Base-by-base conservation (phyloP, 352 stramenopile species). In the Blastocystis sp. region DNA sequence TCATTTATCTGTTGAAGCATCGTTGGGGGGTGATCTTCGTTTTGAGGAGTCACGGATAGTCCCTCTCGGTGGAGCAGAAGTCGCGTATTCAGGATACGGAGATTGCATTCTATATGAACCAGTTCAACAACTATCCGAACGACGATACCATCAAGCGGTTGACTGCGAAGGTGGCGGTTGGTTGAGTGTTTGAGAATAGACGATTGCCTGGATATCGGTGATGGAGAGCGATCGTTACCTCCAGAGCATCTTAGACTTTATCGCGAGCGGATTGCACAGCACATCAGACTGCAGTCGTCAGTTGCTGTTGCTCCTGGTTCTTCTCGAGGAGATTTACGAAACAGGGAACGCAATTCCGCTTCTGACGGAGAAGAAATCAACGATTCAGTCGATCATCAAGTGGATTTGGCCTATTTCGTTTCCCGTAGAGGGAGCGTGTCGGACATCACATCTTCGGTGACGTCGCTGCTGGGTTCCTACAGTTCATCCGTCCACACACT, bases 1-100 rank as follows among this genome's bases (percentile, higher is more conserved):
- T 81, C 42, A 81, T 81, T n/a, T 81, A 65, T 64, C 34, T 81
- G 46, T 40, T 81, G 53, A 81, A 64, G 42, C 69, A 81, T 64
- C 48, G 40, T 32, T 81, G 69, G 69, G 7, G 44, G 16, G 69
- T 81, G 11, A 40, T 32, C 4, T 49, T 64, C 40, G 1, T 4
- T n/a, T 24, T 16, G 27, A 9, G 18, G 11, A 21, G 3, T 81
- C 3, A 81, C 63, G 2, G 8, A 40, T 81, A 81, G 69, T 21
- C 46, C 4, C 42, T 81, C 34, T 38, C 29, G 36, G 46, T 4
- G 27, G 69, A 14, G 14, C 21, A 54, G 34, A 42, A 40, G n/a
- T 63, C 53, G 27, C 53, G 29, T 16, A 81, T 81, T 81, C 69
- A 32, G 21, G 69, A 81, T n/a, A 81, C 27, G n/a, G 69, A 81